Evolutionary conservation across 805 yeast species (phyloP), one percentile per base, ranked within the genome.

Genomic region (Yamadazyma phyllophila): DNA sequence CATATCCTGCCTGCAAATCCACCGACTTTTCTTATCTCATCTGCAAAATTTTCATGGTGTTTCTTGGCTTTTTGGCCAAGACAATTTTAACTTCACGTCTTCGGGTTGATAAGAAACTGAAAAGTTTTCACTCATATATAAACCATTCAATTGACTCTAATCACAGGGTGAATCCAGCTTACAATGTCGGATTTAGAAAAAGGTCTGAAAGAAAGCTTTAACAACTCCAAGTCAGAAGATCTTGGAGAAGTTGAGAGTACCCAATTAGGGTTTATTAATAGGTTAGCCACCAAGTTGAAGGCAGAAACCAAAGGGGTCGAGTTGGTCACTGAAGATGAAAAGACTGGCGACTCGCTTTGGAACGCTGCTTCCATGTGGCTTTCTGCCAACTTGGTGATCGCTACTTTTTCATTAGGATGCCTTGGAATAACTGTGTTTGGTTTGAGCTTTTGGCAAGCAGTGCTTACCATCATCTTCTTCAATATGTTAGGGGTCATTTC

Each of bases 351-450:
- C 36, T 81, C 87, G 31, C 60, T 85, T 49, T 71, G 79, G 68
- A 79, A 78, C 53, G 86, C 94, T 26, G 88, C 89, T 36, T 74
- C 91, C 41, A 86, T 90, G 92, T 90, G 96, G 96, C 76, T 85
- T 57, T 84, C 95, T 7, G 95, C 96, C 29, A 89, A 90, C 67
- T 73, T 88, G 77, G 96, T 88, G 45, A 79, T 90, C 59, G 89
- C 96, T 17, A 80, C 96, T 13, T 81, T 79, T 56, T 73, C 96
- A 8, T 70, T 88, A 39, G 97, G 97, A 63, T 85, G 76, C 14
- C 56, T 73, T 33, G 77, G 76, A 49, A 71, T 81, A 38, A 71
- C 84, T 48, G 74, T 80, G 17, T 88, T 80, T 58, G 83, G 75
- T 10, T 69, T 91, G 51, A 78, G 81, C 41, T 87, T 91, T 65